These are phyloP conservation scores for Lagenidium sp. DNA, from an alignment of 352 stramenopile species.

Conservation along the genomic window DNA sequence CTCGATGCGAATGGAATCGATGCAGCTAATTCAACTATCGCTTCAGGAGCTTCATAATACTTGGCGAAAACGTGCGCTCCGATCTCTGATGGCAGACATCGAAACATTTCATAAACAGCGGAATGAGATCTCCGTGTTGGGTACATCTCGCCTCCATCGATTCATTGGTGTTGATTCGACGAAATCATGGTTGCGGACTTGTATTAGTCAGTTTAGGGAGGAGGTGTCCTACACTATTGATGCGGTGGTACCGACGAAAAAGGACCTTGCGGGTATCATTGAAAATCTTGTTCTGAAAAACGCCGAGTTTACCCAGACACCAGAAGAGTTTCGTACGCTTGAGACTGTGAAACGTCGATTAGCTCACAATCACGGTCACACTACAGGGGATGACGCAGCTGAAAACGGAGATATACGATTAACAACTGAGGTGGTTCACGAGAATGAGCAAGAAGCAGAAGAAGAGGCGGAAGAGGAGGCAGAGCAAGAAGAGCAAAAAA, in stretches of 20 bases:
- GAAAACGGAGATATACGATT: constrained; percentile 69
- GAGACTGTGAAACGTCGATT: constrained; percentile 50
- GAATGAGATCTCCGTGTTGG: too few species aligned
- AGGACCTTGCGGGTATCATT: constrained; percentile 63
- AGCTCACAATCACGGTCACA: constrained; percentile 30
- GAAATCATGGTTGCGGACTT: constrained; percentile 53
- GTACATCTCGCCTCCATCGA: too few species aligned
- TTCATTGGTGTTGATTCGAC: constrained; percentile 39
- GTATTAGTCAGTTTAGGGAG: constrained; percentile 66
- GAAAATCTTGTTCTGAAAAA: constrained; percentile 45
- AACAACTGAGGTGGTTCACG: constrained; percentile 84
- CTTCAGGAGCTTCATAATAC: constrained; percentile 97
- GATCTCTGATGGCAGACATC: constrained; percentile 66
- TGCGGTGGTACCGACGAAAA: constrained; percentile 48
- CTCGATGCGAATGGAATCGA: constrained; percentile 99
- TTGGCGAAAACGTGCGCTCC: constrained; percentile 93
- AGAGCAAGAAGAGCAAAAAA: constrained; percentile 88
- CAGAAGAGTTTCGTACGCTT: constrained; percentile 37
- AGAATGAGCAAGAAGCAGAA: constrained; percentile 83
- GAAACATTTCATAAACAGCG: too few species aligned
- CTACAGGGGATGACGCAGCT: constrained; percentile 23
- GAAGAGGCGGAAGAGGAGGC: constrained; percentile 85
- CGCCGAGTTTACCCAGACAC: constrained; percentile 44
- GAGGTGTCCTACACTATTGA: constrained; percentile 78
- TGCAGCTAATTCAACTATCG: constrained; percentile 98